Evolutionary conservation across 2,329 filamentous ascomycete genomes (phyloP), one percentile per base, ranked within the genome.

Genomic region (Exophiala xenobiotica): DNA sequence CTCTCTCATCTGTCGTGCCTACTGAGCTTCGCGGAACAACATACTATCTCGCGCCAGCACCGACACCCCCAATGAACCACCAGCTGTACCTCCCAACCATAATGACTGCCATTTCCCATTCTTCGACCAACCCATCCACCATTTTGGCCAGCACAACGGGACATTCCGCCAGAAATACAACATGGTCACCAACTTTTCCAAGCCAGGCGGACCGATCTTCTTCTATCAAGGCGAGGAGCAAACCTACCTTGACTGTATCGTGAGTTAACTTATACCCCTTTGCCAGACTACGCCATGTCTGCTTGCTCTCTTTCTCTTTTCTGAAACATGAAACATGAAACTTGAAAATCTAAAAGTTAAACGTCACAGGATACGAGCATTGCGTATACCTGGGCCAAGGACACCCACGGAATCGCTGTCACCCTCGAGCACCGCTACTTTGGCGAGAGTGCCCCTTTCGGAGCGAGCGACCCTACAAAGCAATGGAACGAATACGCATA

Each of bases 111-210:
- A 20, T 14, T 47, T 35, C 20, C 24, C 19, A 14, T 22, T 9
- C 27, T 47, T 41, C 20, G 39, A 11, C 7, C 44, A 47, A 39
- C 19, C 29, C 11, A 35, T 46, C 46, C 46, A 54, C 51, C 51
- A 56, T n/a, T 56, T 51, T 42, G 51, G 39, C 33, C 38, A 56
- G 20, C 19, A 47, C 19, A 38, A 47, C 16, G 31, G 44, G 11
- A 47, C 44, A 8, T 47, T 47, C 20, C 26, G 19, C 3, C 44
- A 47, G 29, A 35, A 38, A 22, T 47, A 47, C 29, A 47, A 35
- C 20, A 19, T 47, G 14, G 22, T 23, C 27, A 47, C 44, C 7
- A 29, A 47, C 9, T 47, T 18, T 29, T 47, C 18, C 44, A 38
- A 47, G 20, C 44, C 44, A 7, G 44, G 44, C n/a, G 44, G 44